Conservation (phyloP, 1,139 yeast species). For the Meyerozyma sp. region DNA sequence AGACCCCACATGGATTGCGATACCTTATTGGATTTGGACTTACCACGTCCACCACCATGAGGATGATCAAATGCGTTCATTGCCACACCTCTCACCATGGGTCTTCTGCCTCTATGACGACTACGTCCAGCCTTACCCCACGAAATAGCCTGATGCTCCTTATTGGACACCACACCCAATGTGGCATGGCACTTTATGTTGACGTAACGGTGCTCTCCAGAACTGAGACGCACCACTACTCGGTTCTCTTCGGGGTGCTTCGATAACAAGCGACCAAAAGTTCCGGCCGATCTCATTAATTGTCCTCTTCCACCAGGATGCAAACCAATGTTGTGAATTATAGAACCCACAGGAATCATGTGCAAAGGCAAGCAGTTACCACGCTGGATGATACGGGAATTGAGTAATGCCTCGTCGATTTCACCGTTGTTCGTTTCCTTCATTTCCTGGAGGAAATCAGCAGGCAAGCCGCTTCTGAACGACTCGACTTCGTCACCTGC, state of each 20-base stretch:
- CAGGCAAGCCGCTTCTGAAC: slow-evolving; percentile 84
- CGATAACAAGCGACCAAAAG: slow-evolving; percentile 84
- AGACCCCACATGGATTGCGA: slow-evolving; percentile 98
- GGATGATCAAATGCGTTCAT: slow-evolving; percentile 98
- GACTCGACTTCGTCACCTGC: slow-evolving; percentile 89
- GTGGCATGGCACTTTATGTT: slow-evolving; percentile 88
- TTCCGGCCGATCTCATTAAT: slow-evolving; percentile 90
- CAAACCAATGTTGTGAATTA: slow-evolving; percentile 83
- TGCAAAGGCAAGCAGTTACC: slow-evolving; percentile 92
- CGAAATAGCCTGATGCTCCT: slow-evolving; percentile 83
- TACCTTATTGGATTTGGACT: slow-evolving; percentile 89
- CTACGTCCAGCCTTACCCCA: slow-evolving; percentile 98
- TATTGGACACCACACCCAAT: slow-evolving; percentile 89
- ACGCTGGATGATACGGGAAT: slow-evolving; percentile 82
- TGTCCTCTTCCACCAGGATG: slow-evolving; percentile 78
- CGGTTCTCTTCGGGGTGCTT: slow-evolving; percentile 66
- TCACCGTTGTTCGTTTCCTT: slow-evolving; percentile 57
- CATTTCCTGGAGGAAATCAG: slow-evolving; percentile 69
- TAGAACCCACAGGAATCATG: slow-evolving; percentile 91
- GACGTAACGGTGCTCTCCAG: slow-evolving; percentile 93
- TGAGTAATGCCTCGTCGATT: slow-evolving; percentile 86
- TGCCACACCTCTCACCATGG: slow-evolving; percentile 96
- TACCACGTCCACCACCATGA: slow-evolving; percentile 99
- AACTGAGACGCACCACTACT: slow-evolving; percentile 77
- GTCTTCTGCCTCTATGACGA: slow-evolving; percentile 90